Evolutionary conservation across 805 yeast genomes (phyloP).

Genomic region (Lachancea nothofagi): DNA sequence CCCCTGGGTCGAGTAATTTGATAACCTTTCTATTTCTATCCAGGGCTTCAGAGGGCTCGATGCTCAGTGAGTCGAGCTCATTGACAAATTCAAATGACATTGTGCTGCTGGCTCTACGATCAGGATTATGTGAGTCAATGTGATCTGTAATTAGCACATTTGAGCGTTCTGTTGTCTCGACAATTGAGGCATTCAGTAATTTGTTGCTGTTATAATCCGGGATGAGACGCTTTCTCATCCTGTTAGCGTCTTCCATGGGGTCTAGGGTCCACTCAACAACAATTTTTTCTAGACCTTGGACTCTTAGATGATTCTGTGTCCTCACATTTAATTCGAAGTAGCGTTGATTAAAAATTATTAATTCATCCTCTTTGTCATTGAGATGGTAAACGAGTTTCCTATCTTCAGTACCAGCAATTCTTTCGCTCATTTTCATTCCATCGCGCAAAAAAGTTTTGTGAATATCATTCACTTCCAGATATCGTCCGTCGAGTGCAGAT

Average conservation of each 20-base stretch:
- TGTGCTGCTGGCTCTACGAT: slow-evolving; percentile 16
- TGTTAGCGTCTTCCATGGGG: slow-evolving; percentile 60
- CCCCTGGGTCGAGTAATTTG: slow-evolving; percentile 63
- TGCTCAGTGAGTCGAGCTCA: slow-evolving; percentile 34
- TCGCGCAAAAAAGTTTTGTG: slow-evolving; percentile 28
- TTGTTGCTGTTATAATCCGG: slow-evolving; percentile 28
- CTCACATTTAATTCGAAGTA: not conserved
- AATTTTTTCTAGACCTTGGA: slow-evolving; percentile 15
- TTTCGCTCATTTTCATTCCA: slow-evolving; percentile 33
- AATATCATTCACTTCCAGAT: slow-evolving; percentile 13
- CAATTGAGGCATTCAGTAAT: not conserved
- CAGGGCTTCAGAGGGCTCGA: slow-evolving; percentile 35
- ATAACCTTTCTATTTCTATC: slow-evolving; percentile 73
- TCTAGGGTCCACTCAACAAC: slow-evolving; percentile 47
- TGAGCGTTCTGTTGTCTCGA: not conserved
- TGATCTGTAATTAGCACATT: slow-evolving; percentile 8
- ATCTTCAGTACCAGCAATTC: slow-evolving; percentile 41
- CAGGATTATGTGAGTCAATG: not conserved
- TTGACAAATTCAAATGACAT: slow-evolving; percentile 43
- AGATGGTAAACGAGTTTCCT: slow-evolving; percentile 46
- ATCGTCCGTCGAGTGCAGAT: slow-evolving; percentile 16
- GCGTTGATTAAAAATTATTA: slow-evolving; percentile 9
- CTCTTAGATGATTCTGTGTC: not conserved
- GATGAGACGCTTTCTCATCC: slow-evolving; percentile 59
- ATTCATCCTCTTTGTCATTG: slow-evolving; percentile 55